Percentiles rank a stretch among this genome's conserved stretches.
These are phyloP conservation scores for Peziza echinospora DNA, from an alignment of 495 filamentous ascomycete species.

Conservation along the genomic window DNA sequence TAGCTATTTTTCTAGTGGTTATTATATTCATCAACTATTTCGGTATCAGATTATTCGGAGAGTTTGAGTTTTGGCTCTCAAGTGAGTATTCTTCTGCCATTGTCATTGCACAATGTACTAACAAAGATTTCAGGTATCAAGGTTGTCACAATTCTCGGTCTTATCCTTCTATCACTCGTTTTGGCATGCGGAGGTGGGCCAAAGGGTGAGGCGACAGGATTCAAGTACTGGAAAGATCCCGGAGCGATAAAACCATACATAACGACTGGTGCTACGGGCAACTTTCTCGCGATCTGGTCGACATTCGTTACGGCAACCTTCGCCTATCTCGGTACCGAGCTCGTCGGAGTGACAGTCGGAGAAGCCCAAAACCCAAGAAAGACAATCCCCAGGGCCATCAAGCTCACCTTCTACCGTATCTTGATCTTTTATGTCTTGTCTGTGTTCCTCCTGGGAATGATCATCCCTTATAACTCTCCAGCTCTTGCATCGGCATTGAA, in stretches of 20 bases:
- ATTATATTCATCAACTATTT: constrained; percentile 43
- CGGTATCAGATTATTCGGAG: constrained; percentile 26
- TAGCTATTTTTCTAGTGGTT: constrained; percentile 40
- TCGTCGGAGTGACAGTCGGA: constrained; percentile 61
- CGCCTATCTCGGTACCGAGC: constrained; percentile 66
- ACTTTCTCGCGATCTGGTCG: constrained; percentile 59
- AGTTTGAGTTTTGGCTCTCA: constrained; percentile 32
- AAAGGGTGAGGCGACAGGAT: constrained; percentile 45
- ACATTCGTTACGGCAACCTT: constrained; percentile 61
- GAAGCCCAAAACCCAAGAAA: constrained; percentile 58
- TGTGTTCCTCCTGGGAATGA: constrained; percentile 37
- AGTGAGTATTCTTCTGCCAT: constrained; percentile 9
- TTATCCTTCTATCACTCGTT: constrained; percentile 42
- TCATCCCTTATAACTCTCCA: constrained; percentile 29
- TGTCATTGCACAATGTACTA: too few relatives aligned
- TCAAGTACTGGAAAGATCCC: constrained; percentile 57
- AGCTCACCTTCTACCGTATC: constrained; percentile 71
- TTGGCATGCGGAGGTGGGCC: constrained; percentile 60
- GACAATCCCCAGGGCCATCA: constrained; percentile 56
- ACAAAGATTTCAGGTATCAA: constrained; percentile 28
- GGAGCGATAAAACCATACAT: constrained; percentile 33
- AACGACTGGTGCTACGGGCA: constrained; percentile 20
- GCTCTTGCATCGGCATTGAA: constrained; percentile 34
- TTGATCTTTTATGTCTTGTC: constrained; percentile 57
- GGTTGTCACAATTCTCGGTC: constrained; percentile 42